These are phyloP conservation scores for Saccharomycopsis oosterbeekiorum DNA, from an alignment of 805 yeast genomes.

Conservation along the genomic window DNA sequence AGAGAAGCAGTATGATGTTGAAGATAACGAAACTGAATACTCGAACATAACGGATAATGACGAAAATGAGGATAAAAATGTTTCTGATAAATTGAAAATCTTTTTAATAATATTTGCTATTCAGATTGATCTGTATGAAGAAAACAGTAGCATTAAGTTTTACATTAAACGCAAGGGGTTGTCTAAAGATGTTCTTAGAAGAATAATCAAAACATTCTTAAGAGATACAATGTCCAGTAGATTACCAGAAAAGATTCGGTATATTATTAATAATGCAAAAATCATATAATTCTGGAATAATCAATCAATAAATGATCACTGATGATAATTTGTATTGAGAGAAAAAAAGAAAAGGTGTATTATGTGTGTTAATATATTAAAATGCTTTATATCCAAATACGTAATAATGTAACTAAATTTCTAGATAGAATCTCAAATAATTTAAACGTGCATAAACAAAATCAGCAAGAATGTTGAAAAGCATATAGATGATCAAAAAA, in stretches of 20 bases:
- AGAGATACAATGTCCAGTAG: background rate
- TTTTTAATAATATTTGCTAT: background rate
- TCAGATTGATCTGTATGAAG: background rate
- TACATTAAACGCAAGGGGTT: background rate
- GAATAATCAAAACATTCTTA: background rate
- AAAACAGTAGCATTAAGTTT: background rate
- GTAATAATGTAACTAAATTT: background rate
- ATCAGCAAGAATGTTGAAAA: background rate
- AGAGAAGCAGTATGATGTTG: background rate
- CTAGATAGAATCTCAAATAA: background rate
- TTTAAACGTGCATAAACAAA: background rate
- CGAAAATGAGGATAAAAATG: background rate
- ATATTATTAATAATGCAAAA: background rate
- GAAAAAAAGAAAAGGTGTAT: background rate
- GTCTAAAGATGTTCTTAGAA: background rate
- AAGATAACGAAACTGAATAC: background rate
- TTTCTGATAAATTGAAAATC: background rate
- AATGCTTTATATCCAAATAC: background rate
- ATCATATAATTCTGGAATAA: background rate
- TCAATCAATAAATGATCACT: background rate
- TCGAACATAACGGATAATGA: background rate
- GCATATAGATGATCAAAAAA: background rate
- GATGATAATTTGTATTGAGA: too few species aligned
- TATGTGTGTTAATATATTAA: background rate
- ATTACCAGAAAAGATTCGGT: background rate